phyloP scores from a whole-genome alignment of 2,329 filamentous ascomycete species.

The Ophiostoma fasciatum region DNA sequence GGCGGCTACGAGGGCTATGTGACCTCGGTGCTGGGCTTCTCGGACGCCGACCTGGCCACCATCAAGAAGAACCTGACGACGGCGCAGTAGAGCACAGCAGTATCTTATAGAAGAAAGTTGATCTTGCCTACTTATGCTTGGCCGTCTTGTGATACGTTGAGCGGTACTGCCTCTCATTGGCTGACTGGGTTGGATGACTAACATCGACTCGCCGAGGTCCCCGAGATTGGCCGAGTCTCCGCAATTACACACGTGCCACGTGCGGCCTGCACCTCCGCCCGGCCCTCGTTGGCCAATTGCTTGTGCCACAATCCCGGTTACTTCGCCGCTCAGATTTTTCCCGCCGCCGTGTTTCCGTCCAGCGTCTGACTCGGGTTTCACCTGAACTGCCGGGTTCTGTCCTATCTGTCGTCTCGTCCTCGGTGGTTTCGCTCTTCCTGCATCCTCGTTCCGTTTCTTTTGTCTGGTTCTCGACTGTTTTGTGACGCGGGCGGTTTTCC shows the following conservation, averaged over 20 bases:
- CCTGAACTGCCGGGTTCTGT: not conserved
- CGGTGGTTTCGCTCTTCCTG: no score
- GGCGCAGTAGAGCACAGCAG: conserved; percentile 1
- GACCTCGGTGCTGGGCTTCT: conserved; percentile 28
- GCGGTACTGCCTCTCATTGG: no score
- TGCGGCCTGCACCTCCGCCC: no score
- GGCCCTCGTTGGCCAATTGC: conserved; percentile 6
- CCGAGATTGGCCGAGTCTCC: conserved; percentile 3
- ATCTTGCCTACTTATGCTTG: no score
- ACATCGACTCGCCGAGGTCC: not conserved
- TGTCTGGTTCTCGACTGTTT: not conserved
- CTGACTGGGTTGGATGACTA: no score
- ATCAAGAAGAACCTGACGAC: conserved; percentile 30
- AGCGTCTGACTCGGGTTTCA: not conserved
- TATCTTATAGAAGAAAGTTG: no score
- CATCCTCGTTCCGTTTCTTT: not conserved
- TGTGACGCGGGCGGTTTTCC: no score
- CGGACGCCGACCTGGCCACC: conserved; percentile 26
- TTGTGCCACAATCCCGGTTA: conserved; percentile 1
- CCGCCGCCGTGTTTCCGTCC: not conserved
- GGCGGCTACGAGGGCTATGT: conserved; percentile 35
- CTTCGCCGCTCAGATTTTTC: conserved; percentile 1
- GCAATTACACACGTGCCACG: conserved; percentile 1
- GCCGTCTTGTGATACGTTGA: no score
- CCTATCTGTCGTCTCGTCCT: no score